Evolutionary conservation across 2,329 filamentous ascomycete genomes (phyloP), one percentile per base, ranked within the genome.

Genomic region (Colletotrichum filicis): DNA sequence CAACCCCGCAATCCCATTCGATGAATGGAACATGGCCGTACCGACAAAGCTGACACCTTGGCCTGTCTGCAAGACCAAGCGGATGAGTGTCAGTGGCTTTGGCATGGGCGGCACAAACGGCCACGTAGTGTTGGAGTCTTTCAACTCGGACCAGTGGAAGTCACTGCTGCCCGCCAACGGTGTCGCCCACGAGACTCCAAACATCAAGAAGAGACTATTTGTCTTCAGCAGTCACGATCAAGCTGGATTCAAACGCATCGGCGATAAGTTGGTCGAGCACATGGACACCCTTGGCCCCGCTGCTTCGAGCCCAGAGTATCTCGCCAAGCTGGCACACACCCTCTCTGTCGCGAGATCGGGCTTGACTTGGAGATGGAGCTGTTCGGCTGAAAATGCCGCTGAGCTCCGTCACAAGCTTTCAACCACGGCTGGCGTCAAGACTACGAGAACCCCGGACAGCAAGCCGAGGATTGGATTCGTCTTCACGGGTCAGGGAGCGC

Each of bases 401-500:
- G 22, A 55, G 24, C 22, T 55, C 22, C 52, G 24, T 26, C 52
- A 26, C 26, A 32, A 35, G 26, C 22, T 32, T 22, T 59, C 30
- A 12, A 32, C 28, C 4, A 32, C 35, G 1, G 35, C 57, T 16
- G 57, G n/a, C 4, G n/a, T 2, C 16, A 22, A 32, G n/a, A 32
- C 14, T 11, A 32, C 57, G 19, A 37, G 35, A 5, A 37, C 35
- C 5, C 35, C 35, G 5, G 35, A 37, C 5, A 37, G 35, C 35
- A 37, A 19, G 22, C 53, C 58, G 9, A 57, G 62, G 4, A 5
- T 76, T 11, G 68, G 65, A 26, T 76, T 76, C n/a, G 66, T 75
- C 26, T 76, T 76, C 52, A 76, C 68, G 4, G 75, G 75, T 2
- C 75, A 76, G 55, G 75, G 75, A 5, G 75, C 75, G 1, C 75